Evolutionary conservation across 1,284 basidiomycete genomes (phyloP).

Genomic region (Exobasidium cylindrosporum): DNA sequence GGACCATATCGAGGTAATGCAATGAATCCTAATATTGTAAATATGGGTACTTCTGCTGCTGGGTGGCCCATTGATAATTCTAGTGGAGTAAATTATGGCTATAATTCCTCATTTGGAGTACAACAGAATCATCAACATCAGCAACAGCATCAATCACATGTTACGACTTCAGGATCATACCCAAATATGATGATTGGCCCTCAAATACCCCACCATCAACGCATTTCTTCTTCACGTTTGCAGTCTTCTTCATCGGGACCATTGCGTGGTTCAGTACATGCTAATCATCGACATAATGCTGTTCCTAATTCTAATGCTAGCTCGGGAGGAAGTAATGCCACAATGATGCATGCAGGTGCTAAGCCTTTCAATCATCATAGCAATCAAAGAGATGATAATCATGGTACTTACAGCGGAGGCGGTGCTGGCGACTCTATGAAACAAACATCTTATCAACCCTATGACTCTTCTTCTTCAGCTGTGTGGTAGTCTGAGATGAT

Average conservation of each 20-base stretch:
- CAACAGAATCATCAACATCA: background rate
- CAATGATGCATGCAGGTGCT: background rate
- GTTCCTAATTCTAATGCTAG: background rate
- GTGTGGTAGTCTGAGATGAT: slow-evolving; percentile 4
- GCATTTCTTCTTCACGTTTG: background rate
- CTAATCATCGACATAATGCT: background rate
- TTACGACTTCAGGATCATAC: background rate
- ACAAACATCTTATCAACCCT: background rate
- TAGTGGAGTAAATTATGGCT: background rate
- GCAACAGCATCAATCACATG: background rate
- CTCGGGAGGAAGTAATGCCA: background rate
- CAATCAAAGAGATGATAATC: background rate
- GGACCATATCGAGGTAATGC: slow-evolving; percentile 4
- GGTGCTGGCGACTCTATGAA: background rate
- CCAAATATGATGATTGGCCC: background rate
- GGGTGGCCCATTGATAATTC: slow-evolving; percentile 2
- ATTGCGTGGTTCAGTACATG: background rate
- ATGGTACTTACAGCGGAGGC: background rate
- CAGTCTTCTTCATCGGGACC: background rate
- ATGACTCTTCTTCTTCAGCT: slow-evolving; percentile 3
- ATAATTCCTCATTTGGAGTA: background rate
- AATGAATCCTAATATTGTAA: background rate
- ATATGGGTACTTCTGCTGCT: background rate
- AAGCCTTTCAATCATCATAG: slow-evolving; percentile 1
- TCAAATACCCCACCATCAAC: background rate